Conservation (phyloP, 2,329 filamentous ascomycete species). For the Epichloe gansuensis region DNA sequence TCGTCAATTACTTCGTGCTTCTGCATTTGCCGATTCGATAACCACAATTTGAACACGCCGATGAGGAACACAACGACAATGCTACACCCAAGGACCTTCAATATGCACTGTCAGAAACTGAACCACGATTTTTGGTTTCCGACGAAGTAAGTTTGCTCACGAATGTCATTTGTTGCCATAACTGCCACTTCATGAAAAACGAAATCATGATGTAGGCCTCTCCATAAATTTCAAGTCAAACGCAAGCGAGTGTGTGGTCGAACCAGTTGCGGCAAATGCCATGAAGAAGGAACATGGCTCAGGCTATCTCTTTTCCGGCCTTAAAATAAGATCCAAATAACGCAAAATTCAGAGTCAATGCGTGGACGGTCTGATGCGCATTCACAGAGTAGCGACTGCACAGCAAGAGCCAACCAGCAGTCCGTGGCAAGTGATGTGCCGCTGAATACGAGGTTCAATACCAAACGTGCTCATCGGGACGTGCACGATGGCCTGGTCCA, state of each 20-base stretch:
- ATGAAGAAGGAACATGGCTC: constrained; percentile 1
- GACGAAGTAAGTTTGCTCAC: constrained; percentile 40
- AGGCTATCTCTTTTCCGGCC: neutral
- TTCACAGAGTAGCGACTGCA: neutral
- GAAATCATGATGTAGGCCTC: constrained; percentile 15
- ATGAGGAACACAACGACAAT: constrained; percentile 58
- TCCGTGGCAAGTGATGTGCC: constrained; percentile 1
- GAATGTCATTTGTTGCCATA: constrained; percentile 87
- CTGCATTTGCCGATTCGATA: constrained; percentile 40
- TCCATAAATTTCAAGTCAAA: constrained; percentile 1
- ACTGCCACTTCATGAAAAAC: constrained; percentile 58
- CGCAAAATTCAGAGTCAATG: neutral
- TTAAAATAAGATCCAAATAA: neutral
- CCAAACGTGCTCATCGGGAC: neutral
- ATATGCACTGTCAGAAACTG: neutral
- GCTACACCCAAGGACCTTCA: constrained; percentile 56
- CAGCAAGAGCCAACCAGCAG: constrained; percentile 7
- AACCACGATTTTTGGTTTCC: no score
- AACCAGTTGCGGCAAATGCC: neutral
- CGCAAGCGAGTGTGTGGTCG: neutral
- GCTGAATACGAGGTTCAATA: neutral
- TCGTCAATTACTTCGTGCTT: constrained; percentile 53
- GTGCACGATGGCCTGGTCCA: neutral
- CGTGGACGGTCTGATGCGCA: neutral
- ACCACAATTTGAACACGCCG: constrained; percentile 56